phyloP scores from a whole-genome alignment of 2,329 filamentous ascomycete species.

The Penicillium capsulatum region DNA sequence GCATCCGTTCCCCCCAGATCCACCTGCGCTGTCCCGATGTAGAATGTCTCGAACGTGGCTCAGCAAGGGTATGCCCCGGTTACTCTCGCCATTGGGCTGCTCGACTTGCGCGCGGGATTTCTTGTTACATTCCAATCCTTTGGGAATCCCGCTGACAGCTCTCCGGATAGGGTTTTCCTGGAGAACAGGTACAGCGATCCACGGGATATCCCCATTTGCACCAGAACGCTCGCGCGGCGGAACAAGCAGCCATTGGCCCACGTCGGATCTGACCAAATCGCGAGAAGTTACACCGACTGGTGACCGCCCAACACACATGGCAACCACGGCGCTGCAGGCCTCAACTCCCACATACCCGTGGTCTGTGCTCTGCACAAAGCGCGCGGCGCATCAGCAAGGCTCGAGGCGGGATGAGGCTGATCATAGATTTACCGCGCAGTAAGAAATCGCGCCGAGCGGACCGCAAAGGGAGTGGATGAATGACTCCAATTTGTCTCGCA shows the following conservation, averaged over 20 bases:
- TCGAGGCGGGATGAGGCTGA: slow-evolving; percentile 5
- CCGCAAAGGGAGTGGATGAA: neutral
- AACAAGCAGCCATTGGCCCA: slow-evolving; percentile 7
- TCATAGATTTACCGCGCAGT: slow-evolving; percentile 18
- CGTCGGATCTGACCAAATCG: slow-evolving; percentile 7
- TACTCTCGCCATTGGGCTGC: too few species aligned
- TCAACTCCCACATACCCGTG: neutral
- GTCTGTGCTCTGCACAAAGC: slow-evolving; percentile 7
- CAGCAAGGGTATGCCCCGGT: too few species aligned
- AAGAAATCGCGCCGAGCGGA: neutral
- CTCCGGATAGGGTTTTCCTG: slow-evolving; percentile 5
- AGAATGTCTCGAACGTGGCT: slow-evolving; percentile 22
- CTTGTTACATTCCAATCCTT: slow-evolving; percentile 3
- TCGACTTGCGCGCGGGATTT: too few species aligned
- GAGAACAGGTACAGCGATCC: slow-evolving; percentile 2
- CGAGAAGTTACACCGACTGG: slow-evolving; percentile 20
- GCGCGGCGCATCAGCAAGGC: slow-evolving; percentile 14
- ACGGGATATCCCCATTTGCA: slow-evolving; percentile 2
- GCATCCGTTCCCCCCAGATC: slow-evolving; percentile 1
- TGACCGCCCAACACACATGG: slow-evolving; percentile 16
- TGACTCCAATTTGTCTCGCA: slow-evolving; percentile 13
- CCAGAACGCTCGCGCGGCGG: slow-evolving; percentile 2
- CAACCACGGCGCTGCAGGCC: slow-evolving; percentile 7
- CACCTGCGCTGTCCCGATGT: slow-evolving; percentile 13
- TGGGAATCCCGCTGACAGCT: slow-evolving; percentile 3